phyloP scores from a whole-genome alignment of 2,329 filamentous ascomycete species.

The Pseudocercospora crystallina region DNA sequence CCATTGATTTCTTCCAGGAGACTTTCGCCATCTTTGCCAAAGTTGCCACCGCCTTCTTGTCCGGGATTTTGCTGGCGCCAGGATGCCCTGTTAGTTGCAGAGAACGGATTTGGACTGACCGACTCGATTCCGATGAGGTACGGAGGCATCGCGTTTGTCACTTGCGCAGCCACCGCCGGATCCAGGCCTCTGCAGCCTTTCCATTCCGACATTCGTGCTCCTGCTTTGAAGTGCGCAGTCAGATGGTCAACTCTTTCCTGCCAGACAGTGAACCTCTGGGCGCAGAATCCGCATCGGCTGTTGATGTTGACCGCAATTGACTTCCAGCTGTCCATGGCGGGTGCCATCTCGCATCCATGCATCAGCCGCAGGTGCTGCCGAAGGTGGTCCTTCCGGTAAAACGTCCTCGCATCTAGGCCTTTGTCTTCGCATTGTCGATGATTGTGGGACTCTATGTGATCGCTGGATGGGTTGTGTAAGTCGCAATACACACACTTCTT shows the following conservation, averaged over 20 bases:
- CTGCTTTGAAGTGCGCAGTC: constrained; percentile 56
- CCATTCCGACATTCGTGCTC: constrained; percentile 55
- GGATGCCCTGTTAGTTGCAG: constrained; percentile 38
- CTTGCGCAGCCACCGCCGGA: constrained; percentile 47
- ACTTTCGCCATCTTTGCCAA: constrained; percentile 6
- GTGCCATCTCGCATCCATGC: constrained; percentile 61
- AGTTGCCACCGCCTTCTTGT: constrained; percentile 1
- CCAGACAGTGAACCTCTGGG: constrained; percentile 50
- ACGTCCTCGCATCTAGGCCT: constrained; percentile 61
- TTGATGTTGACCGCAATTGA: constrained; percentile 56
- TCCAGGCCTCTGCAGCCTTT: constrained; percentile 56
- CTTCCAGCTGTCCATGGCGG: constrained; percentile 65
- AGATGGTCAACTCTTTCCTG: constrained; percentile 54
- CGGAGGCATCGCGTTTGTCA: constrained; percentile 54
- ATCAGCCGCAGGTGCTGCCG: constrained; percentile 61
- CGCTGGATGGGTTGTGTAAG: constrained; percentile 51
- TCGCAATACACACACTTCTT: constrained; percentile 61
- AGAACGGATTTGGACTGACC: constrained; percentile 48
- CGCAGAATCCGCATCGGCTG: constrained; percentile 56
- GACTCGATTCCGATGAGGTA: constrained; percentile 52
- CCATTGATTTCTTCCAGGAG: constrained; percentile 8
- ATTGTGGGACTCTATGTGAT: constrained; percentile 61
- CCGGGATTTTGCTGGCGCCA: constrained; percentile 17
- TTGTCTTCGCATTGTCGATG: constrained; percentile 67
- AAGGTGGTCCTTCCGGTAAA: constrained; percentile 63